These are phyloP conservation scores for Colletotrichum horii DNA, from an alignment of 2,329 filamentous ascomycete genomes.

Conservation along the genomic window DNA sequence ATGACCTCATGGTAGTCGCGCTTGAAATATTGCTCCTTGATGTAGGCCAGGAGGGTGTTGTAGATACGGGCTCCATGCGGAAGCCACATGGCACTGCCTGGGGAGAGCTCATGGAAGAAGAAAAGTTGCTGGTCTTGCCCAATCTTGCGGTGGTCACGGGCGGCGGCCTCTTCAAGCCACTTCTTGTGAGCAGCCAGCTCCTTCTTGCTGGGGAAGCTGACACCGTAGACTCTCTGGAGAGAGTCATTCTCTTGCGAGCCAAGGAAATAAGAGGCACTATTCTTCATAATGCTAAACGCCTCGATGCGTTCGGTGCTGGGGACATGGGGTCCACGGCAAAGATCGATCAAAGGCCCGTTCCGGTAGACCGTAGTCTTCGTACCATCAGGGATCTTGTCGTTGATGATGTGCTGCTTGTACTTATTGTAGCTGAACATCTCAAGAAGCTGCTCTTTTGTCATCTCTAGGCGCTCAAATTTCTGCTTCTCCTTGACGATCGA, in stretches of 20 bases:
- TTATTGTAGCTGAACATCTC: constrained; percentile 94
- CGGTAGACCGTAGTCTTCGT: constrained; percentile 94
- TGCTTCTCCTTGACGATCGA: constrained; percentile 97
- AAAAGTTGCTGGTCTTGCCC: constrained; percentile 96
- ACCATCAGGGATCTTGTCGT: constrained; percentile 87
- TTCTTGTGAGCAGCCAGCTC: constrained; percentile 91
- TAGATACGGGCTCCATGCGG: constrained; percentile 94
- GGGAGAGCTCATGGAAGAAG: constrained; percentile 95
- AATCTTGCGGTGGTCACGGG: constrained; percentile 93
- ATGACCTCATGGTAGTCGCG: constrained; percentile 95
- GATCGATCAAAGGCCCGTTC: constrained; percentile 91
- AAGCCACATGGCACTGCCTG: constrained; percentile 89
- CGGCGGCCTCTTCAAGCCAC: constrained; percentile 96
- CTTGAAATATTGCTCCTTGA: constrained; percentile 89
- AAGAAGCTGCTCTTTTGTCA: constrained; percentile 88
- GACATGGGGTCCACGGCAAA: constrained; percentile 94
- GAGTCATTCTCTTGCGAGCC: constrained; percentile 94
- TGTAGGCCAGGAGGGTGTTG: constrained; percentile 82
- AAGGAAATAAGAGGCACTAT: constrained; percentile 82
- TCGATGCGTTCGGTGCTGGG: constrained; percentile 85
- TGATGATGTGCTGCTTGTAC: constrained; percentile 98
- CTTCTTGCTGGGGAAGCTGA: constrained; percentile 96
- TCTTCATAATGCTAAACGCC: constrained; percentile 80
- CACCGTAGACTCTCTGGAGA: constrained; percentile 93
- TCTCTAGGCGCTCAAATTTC: constrained; percentile 85